These are phyloP conservation scores for Aureobasidium sp. DNA, from an alignment of 2,329 filamentous ascomycete genomes.

Conservation along the genomic window DNA sequence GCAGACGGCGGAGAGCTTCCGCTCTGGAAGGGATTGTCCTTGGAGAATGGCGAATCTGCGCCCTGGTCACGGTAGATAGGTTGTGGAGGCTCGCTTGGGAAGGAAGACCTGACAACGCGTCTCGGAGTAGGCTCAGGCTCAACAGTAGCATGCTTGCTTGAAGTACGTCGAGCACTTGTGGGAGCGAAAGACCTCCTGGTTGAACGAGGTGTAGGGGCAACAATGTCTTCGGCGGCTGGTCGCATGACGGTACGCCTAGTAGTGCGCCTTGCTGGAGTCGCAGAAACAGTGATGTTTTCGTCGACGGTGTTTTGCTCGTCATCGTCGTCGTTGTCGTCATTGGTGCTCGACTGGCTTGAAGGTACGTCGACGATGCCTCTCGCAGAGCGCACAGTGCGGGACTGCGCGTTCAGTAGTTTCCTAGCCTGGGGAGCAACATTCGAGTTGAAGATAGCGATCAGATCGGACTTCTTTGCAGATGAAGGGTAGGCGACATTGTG, in stretches of 20 bases:
- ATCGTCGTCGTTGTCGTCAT: constrained; percentile 46
- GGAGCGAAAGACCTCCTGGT: constrained; percentile 19
- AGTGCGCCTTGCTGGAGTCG: constrained; percentile 23
- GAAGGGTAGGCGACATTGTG: constrained; percentile 82
- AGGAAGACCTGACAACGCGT: constrained; percentile 17
- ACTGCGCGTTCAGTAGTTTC: constrained; percentile 66
- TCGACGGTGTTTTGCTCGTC: constrained; percentile 41
- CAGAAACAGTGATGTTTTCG: constrained; percentile 47
- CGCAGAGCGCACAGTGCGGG: constrained; percentile 76
- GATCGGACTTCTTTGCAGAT: constrained; percentile 83
- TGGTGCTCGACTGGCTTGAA: constrained; percentile 58
- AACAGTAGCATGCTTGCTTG: constrained; percentile 37
- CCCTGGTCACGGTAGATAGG: constrained; percentile 24
- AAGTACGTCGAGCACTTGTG: constrained; percentile 31
- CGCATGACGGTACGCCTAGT: constrained; percentile 21
- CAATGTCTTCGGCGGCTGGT: constrained; percentile 45
- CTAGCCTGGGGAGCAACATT: constrained; percentile 71
- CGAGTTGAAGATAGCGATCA: constrained; percentile 75
- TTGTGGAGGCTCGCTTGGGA: constrained; percentile 21
- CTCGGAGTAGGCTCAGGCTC: constrained; percentile 40
- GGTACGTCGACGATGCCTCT: constrained; percentile 68
- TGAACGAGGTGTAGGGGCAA: constrained; percentile 20
- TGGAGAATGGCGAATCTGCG: constrained; percentile 64
- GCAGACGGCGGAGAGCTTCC: constrained; percentile 58
- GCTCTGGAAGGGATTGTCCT: constrained; percentile 90